Conservation (phyloP, 2,329 filamentous ascomycete genomes). For the Pezicula neosporulosa region DNA sequence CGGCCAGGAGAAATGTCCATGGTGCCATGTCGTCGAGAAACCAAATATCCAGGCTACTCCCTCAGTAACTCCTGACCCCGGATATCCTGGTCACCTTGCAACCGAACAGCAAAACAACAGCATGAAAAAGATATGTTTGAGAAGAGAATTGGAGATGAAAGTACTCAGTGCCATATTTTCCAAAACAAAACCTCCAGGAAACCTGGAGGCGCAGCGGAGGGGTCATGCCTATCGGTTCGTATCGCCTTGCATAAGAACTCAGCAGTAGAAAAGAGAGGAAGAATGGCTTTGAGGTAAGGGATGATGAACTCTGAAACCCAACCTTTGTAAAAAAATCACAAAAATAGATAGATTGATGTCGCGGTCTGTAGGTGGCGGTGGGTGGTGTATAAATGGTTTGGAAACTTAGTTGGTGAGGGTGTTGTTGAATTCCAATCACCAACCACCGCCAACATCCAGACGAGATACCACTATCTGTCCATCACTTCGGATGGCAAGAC, state of each 20-base stretch:
- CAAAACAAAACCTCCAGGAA: constrained; percentile 11
- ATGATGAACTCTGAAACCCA: constrained; percentile 6
- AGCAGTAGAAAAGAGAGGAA: constrained; percentile 5
- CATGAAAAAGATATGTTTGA: constrained; percentile 7
- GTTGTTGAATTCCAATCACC: constrained; percentile 10
- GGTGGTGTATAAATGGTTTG: background rate
- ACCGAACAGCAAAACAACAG: constrained; percentile 5
- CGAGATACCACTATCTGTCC: background rate
- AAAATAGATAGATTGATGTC: background rate
- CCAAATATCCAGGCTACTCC: background rate
- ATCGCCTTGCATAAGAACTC: constrained; percentile 22
- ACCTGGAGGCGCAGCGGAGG: constrained; percentile 19
- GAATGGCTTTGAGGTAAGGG: constrained; percentile 21
- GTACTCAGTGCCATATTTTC: constrained; percentile 8
- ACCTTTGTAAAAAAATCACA: constrained; percentile 3
- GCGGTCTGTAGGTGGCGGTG: background rate
- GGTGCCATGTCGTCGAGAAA: constrained; percentile 19
- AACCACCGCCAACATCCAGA: constrained; percentile 5
- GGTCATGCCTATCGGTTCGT: constrained; percentile 13
- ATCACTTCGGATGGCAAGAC: no score
- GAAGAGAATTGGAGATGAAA: constrained; percentile 6
- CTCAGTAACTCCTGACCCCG: background rate
- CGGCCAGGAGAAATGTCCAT: constrained; percentile 6
- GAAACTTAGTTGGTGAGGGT: background rate
- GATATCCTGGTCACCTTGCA: background rate